Conservation (phyloP, 805 yeast genomes). For the Kazachstania africana region DNA sequence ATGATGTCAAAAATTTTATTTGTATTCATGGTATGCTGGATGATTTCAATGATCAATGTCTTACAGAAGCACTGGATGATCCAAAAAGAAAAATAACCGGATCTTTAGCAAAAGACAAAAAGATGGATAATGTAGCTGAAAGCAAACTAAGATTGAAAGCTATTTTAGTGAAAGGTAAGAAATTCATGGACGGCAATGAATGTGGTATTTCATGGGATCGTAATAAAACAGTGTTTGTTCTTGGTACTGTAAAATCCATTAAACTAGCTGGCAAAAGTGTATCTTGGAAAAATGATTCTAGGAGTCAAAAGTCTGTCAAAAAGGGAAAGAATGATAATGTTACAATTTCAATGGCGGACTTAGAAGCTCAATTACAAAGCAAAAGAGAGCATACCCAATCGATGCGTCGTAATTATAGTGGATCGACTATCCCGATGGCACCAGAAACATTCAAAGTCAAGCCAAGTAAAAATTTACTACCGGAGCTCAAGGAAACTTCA, state of each 20-base stretch:
- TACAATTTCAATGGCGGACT: constrained; percentile 7
- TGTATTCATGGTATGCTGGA: constrained; percentile 6
- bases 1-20: constrained; percentile 6
- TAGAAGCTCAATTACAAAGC: constrained; percentile 7
- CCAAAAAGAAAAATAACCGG: no score
- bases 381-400: background rate
- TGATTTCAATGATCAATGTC: constrained; percentile 15
- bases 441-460: constrained; percentile 17
- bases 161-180: constrained; percentile 6
- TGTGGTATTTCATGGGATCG: constrained; percentile 6
- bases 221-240: background rate
- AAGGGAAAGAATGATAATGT: background rate
- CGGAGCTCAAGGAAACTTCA: no score
- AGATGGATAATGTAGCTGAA: no score
- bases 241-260: background rate
- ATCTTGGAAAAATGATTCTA: no score
- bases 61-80: no score
- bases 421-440: constrained; percentile 24
- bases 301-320: background rate
- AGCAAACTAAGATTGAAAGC: constrained; percentile 7
- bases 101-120: no score
- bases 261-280: no score
- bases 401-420: constrained; percentile 14
- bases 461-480: constrained; percentile 12
- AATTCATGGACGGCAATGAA: constrained; percentile 7